A percentile compares a stretch with the other conserved stretches of the same genome.
Conservation (phyloP, 23 red algal genomes). For the Pyropia haitanensis region DNA sequence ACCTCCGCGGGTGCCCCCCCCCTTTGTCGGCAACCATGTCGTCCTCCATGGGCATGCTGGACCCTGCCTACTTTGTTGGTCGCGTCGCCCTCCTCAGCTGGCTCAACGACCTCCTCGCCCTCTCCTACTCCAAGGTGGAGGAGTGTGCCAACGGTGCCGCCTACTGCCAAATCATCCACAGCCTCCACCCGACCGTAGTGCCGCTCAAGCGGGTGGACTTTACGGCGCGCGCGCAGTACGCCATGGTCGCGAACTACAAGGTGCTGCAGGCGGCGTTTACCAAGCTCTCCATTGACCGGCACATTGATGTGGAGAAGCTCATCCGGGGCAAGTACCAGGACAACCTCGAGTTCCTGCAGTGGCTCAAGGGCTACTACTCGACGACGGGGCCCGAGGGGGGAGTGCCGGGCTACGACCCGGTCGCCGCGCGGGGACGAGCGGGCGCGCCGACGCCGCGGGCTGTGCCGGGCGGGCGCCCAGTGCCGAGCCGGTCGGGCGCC, state of each 20-base stretch:
- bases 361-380: constrained; percentile 87
- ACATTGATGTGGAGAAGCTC: constrained; percentile 85
- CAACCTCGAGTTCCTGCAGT: constrained; percentile 95
- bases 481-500: background rate
- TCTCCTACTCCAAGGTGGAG: constrained; percentile 84
- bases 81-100: constrained; percentile 55
- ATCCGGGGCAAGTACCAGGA: constrained; percentile 86
- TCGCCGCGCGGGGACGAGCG: constrained; percentile 19
- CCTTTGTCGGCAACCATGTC: no score
- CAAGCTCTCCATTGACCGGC: constrained; percentile 54
- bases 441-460: background rate
- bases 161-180: constrained; percentile 78
- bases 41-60: constrained; percentile 69
- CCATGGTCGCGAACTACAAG: constrained; percentile 88
- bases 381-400: constrained; percentile 39
- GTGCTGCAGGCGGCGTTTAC: constrained; percentile 79
- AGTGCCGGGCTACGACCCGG: constrained; percentile 25
- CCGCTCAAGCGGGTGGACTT: constrained; percentile 83
- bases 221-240: constrained; percentile 62
- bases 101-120: constrained; percentile 78
- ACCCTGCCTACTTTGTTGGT: constrained; percentile 78
- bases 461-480: background rate
- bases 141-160: constrained; percentile 72
- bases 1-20: no score
- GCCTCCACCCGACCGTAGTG: constrained; percentile 62